These are phyloP conservation scores for Lentinula raphanica DNA, from an alignment of 768 basidiomycete genomes.

Conservation along the genomic window DNA sequence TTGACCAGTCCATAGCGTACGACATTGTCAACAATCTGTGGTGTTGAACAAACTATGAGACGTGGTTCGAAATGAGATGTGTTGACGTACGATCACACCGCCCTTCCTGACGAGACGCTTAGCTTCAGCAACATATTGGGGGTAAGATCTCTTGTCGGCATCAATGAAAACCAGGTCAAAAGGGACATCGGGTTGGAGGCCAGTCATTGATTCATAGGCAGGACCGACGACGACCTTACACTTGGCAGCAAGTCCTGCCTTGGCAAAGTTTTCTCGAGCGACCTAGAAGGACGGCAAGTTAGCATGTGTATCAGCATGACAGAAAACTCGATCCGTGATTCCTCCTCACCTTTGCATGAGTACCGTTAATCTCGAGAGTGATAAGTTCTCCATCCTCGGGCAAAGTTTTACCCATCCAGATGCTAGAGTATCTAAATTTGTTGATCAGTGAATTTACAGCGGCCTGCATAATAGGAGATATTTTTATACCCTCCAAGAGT, in stretches of 20 bases:
- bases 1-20: conserved; percentile 31
- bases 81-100: conserved; percentile 50
- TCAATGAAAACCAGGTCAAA: conserved; percentile 75
- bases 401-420: conserved; percentile 40
- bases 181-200: conserved; percentile 39
- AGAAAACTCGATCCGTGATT: not conserved
- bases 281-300: conserved; percentile 29
- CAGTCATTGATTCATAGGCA: conserved; percentile 45
- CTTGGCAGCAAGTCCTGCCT: conserved; percentile 46
- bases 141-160: conserved; percentile 57
- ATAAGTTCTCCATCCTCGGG: conserved; percentile 45
- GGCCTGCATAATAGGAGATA: not conserved
- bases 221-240: conserved; percentile 47
- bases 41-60: not conserved
- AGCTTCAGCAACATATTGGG: conserved; percentile 52
- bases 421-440: conserved; percentile 35
- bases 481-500: conserved; percentile 43
- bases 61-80: not conserved
- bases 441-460: not conserved
- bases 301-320: not conserved
- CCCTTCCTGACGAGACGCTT: conserved; percentile 55
- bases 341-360: conserved; percentile 41
- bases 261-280: conserved; percentile 50
- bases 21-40: conserved; percentile 58
- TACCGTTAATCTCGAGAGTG: conserved; percentile 43